Percentiles rank a stretch among this genome's conserved stretches.
phyloP scores from a whole-genome alignment of 169 alveolate species.

The Plasmodium malariae region DNA sequence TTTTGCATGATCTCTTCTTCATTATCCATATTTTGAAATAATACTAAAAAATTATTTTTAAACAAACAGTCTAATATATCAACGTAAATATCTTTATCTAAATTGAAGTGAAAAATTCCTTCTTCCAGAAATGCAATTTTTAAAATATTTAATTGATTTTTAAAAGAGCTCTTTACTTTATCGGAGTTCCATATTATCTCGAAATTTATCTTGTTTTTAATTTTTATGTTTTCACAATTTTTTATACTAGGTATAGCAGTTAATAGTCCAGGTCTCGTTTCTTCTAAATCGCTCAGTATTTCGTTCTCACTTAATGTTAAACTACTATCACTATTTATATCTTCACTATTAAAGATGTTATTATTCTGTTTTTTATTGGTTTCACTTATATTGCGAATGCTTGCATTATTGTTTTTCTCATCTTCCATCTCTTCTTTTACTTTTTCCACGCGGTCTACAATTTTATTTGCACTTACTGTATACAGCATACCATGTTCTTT shows the following conservation, averaged over 20 bases:
- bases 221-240: conserved; percentile 15
- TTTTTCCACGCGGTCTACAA: no score
- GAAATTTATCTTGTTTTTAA: conserved; percentile 74
- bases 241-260: background rate
- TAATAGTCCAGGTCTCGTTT: background rate
- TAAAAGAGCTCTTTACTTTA: conserved; percentile 42
- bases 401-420: background rate
- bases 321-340: conserved; percentile 15
- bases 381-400: background rate
- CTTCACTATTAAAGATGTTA: background rate
- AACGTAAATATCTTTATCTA: conserved; percentile 65
- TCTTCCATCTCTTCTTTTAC: no score
- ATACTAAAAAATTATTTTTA: conserved; percentile 32
- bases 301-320: conserved; percentile 13
- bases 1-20: conserved; percentile 13
- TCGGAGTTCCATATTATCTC: conserved; percentile 74
- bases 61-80: conserved; percentile 65
- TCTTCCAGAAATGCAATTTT: conserved; percentile 76
- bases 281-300: conserved; percentile 49
- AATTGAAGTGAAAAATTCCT: conserved; percentile 47
- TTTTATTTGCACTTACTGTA: no score
- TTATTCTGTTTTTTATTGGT: background rate
- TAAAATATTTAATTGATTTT: conserved; percentile 63
- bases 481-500: no score
- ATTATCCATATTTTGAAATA: conserved; percentile 34